Evolutionary conservation across 495 filamentous ascomycete species (phyloP).

Genomic region (Neurospora sp.): DNA sequence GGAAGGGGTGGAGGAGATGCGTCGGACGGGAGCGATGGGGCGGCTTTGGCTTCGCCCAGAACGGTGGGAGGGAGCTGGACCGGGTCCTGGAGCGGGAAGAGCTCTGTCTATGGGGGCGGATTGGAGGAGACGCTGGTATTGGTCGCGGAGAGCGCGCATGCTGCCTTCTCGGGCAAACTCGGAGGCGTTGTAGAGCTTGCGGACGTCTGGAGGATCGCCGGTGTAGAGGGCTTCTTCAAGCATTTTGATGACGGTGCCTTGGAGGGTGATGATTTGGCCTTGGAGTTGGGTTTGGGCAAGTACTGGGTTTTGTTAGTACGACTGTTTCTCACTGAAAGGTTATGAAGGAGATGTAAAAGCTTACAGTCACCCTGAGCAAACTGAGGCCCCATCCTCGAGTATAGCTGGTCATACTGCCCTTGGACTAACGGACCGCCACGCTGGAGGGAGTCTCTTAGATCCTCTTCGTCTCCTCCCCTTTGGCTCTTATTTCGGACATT

Average conservation of each 20-base stretch:
- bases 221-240: conserved; percentile 23
- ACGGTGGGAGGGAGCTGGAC: not conserved
- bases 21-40: conserved; percentile 10
- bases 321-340: not conserved
- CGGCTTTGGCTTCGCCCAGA: not conserved
- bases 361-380: conserved; percentile 28
- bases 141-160: conserved; percentile 26
- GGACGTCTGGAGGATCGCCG: conserved; percentile 15
- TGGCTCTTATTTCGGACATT: not conserved
- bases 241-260: conserved; percentile 22
- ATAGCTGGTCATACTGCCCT: conserved; percentile 21
- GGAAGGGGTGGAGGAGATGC: conserved; percentile 19
- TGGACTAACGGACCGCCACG: conserved; percentile 17
- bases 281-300: conserved; percentile 28
- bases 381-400: conserved; percentile 14
- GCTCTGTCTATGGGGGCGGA: not conserved
- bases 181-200: conserved; percentile 23
- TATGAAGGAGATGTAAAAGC: not conserved
- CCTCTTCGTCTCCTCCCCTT: not conserved
- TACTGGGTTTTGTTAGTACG: conserved; percentile 3
- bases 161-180: conserved; percentile 25
- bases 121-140: conserved; percentile 23
- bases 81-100: not conserved
- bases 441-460: conserved; percentile 20
- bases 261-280: conserved; percentile 25